A percentile compares a stretch with the other conserved stretches of the same genome.
Conservation (phyloP, 108 stramenopile genomes). For the Conticribra weissflogii region DNA sequence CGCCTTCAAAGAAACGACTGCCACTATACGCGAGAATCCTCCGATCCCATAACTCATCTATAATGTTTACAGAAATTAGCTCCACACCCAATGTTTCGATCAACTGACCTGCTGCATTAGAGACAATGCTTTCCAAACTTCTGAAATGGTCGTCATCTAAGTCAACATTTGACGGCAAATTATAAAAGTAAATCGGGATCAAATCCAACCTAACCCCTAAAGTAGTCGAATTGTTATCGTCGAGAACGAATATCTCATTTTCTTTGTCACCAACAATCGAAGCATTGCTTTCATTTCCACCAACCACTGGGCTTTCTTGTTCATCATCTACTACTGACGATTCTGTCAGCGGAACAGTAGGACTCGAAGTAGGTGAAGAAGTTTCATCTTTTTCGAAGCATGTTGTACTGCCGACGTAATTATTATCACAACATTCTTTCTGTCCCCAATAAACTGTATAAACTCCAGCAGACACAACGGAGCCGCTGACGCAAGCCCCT, state of each 20-base stretch:
- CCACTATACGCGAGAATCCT: background rate
- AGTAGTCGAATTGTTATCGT: no score
- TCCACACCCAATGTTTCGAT: constrained; percentile 5
- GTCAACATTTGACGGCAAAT: constrained; percentile 7
- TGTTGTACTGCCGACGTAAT: constrained; percentile 2
- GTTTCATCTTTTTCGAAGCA: constrained; percentile 4
- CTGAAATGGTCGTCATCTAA: constrained; percentile 1
- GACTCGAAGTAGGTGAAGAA: constrained; percentile 4
- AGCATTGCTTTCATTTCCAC: no score
- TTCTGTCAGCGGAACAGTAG: background rate
- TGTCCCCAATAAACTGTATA: constrained; percentile 19
- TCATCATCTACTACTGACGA: no score
- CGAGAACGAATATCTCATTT: no score
- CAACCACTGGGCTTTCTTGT: no score
- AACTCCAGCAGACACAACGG: constrained; percentile 5
- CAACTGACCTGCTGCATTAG: background rate
- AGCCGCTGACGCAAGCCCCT: constrained; percentile 12
- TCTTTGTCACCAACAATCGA: no score
- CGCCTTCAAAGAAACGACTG: no score
- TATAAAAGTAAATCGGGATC: constrained; percentile 17
- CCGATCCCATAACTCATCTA: constrained; percentile 5
- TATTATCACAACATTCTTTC: constrained; percentile 15
- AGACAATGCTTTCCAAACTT: constrained; percentile 12
- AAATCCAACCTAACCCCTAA: background rate
- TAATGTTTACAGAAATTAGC: constrained; percentile 14